Evolutionary conservation across 805 yeast genomes (phyloP).

Genomic region (Candida caryicola): DNA sequence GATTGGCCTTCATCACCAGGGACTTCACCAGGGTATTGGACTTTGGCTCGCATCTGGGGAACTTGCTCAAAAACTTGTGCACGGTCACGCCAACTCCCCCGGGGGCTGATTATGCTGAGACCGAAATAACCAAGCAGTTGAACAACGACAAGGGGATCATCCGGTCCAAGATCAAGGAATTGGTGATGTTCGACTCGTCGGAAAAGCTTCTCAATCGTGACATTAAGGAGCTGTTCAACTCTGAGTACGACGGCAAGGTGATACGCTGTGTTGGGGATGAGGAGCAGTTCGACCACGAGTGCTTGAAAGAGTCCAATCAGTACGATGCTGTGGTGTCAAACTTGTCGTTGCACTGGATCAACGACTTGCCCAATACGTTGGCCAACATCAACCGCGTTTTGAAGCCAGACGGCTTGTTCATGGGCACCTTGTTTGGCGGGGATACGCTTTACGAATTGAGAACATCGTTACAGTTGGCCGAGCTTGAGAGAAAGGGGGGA

Average conservation of each 20-base stretch:
- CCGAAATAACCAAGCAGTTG: conserved; percentile 38
- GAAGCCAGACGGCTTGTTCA: conserved; percentile 77
- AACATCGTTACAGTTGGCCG: conserved; percentile 78
- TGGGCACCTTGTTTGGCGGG: conserved; percentile 80
- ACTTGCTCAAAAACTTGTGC: conserved; percentile 45
- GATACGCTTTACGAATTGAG: conserved; percentile 83
- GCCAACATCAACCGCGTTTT: conserved; percentile 54
- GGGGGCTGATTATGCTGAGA: conserved; percentile 32
- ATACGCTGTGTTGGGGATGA: conserved; percentile 63
- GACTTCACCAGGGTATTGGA: conserved; percentile 61
- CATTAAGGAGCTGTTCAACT: conserved; percentile 38
- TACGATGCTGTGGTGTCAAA: conserved; percentile 75
- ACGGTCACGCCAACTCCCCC: conserved; percentile 21
- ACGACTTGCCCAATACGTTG: conserved; percentile 71
- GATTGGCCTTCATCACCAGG: conserved; percentile 70
- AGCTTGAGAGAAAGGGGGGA: conserved; percentile 75
- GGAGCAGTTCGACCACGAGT: conserved; percentile 50
- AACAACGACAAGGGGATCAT: conserved; percentile 55
- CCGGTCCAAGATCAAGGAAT: conserved; percentile 47
- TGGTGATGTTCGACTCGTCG: conserved; percentile 69
- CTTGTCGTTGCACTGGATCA: conserved; percentile 79
- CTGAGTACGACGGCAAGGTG: conserved; percentile 41
- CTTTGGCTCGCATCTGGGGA: conserved; percentile 73
- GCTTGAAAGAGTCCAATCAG: conserved; percentile 33
- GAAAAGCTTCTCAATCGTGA: conserved; percentile 52